A percentile compares a stretch with the other conserved stretches of the same genome.
Conservation (phyloP, 441 rosid genomes). For the Dalechampia spathulata region DNA sequence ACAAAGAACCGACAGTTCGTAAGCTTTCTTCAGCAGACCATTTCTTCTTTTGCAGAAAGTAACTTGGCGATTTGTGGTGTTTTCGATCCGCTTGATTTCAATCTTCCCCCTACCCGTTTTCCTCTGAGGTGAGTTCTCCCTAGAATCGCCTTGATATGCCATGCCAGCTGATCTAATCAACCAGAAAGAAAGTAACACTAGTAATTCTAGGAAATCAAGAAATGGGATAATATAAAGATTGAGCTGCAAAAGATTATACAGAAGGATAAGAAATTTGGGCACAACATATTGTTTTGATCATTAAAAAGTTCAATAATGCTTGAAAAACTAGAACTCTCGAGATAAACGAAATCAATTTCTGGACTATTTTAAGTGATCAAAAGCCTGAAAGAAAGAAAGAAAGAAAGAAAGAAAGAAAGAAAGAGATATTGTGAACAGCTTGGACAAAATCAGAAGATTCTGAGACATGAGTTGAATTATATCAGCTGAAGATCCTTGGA, state of each 20-base stretch:
- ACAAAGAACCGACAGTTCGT: conserved; percentile 89
- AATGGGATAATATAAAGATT: not conserved
- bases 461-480: too few species aligned
- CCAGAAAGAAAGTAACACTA: not conserved
- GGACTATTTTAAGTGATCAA: too few species aligned
- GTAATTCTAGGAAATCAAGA: not conserved
- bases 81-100: conserved; percentile 99
- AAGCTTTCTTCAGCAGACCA: conserved; percentile 94
- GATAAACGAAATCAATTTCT: too few species aligned
- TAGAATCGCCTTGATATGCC: conserved; percentile 48
- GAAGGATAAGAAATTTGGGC: too few species aligned
- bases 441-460: too few species aligned
- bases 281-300: too few species aligned
- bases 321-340: too few species aligned
- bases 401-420: too few species aligned
- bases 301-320: too few species aligned
- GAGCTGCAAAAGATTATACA: not conserved
- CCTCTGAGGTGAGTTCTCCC: conserved; percentile 55
- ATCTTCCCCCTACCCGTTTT: conserved; percentile 93
- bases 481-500: not conserved
- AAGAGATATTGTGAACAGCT: too few species aligned
- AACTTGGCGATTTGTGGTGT: conserved; percentile 95
- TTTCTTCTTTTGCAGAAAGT: conserved; percentile 94
- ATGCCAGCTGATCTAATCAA: conserved; percentile 25
- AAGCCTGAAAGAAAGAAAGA: too few species aligned